Percentiles rank a stretch among this genome's conserved stretches.
Evolutionary conservation across 78 protist species (phyloP).

Genomic region (Anaeramoeba ignava): DNA sequence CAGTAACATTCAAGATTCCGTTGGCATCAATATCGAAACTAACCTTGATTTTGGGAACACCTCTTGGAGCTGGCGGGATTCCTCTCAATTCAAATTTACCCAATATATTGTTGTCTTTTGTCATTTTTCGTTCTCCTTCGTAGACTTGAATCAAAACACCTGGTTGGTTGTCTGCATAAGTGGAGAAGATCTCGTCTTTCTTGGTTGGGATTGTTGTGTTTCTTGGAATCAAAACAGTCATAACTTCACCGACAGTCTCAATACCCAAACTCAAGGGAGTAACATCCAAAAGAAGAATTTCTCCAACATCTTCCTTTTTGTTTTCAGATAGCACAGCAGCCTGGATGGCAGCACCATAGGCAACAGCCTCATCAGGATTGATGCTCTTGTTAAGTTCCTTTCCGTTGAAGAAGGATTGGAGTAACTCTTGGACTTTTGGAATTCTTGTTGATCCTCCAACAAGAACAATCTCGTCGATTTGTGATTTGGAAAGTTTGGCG

Average conservation of each 20-base stretch:
- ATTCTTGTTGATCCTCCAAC: too few relatives aligned
- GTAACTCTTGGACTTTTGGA: too few relatives aligned
- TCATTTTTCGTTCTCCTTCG: slow-evolving; percentile 98
- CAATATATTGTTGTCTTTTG: slow-evolving; percentile 83
- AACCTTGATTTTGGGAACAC: slow-evolving; percentile 11
- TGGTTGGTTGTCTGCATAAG: slow-evolving; percentile 16
- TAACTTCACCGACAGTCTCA: too few relatives aligned
- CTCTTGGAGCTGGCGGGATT: slow-evolving; percentile 13
- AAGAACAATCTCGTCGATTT: too few relatives aligned
- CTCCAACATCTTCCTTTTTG: too few relatives aligned
- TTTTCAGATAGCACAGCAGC: slow-evolving; percentile 1
- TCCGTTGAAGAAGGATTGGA: slow-evolving; percentile 30
- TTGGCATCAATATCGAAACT: slow-evolving; percentile 83
- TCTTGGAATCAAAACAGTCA: slow-evolving; percentile 74
- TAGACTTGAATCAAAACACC: slow-evolving; percentile 85
- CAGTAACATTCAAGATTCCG: slow-evolving; percentile 80
- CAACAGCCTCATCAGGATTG: slow-evolving; percentile 38
- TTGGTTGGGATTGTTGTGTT: slow-evolving; percentile 83
- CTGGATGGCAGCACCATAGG: slow-evolving; percentile 6
- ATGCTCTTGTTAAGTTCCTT: slow-evolving; percentile 25
- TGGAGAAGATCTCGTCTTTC: slow-evolving; percentile 11
- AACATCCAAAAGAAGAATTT: too few relatives aligned
- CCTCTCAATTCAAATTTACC: slow-evolving; percentile 74
- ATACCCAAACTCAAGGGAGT: too few relatives aligned
- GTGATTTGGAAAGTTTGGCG: too few relatives aligned